Percentiles rank a stretch among this genome's conserved stretches.
Conservation (phyloP, 1,284 basidiomycete genomes). For the Trichosporon sp. region DNA sequence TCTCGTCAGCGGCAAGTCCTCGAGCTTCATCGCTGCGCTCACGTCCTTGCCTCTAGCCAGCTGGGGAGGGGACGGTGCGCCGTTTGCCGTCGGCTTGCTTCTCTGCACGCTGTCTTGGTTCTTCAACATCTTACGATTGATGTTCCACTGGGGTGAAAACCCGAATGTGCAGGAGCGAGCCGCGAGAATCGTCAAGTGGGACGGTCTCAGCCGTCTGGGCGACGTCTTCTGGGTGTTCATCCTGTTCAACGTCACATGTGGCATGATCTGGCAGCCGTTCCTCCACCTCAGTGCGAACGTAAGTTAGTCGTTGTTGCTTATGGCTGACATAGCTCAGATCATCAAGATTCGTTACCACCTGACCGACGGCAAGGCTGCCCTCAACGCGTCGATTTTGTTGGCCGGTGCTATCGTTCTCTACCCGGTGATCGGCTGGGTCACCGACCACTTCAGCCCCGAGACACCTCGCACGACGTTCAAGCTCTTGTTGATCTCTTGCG, state of each 20-base stretch:
- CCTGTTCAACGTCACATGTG: slow-evolving; percentile 61
- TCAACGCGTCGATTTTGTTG: slow-evolving; percentile 65
- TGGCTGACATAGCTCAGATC: slow-evolving; percentile 7
- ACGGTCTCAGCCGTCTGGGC: slow-evolving; percentile 54
- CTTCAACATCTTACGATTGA: slow-evolving; percentile 66
- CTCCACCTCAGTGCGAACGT: slow-evolving; percentile 72
- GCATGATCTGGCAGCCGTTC: slow-evolving; percentile 73
- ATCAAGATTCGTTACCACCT: slow-evolving; percentile 64
- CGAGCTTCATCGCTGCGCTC: slow-evolving; percentile 68
- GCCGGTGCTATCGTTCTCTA: slow-evolving; percentile 70
- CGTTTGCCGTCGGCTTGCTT: slow-evolving; percentile 65
- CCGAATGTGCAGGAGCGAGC: not conserved
- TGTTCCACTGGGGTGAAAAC: slow-evolving; percentile 58
- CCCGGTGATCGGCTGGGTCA: slow-evolving; percentile 60
- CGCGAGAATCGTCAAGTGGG: slow-evolving; percentile 21
- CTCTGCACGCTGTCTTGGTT: slow-evolving; percentile 62
- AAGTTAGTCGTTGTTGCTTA: not conserved
- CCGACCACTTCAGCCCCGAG: slow-evolving; percentile 42
- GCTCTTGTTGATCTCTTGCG: slow-evolving; percentile 59
- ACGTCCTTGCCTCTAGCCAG: slow-evolving; percentile 53
- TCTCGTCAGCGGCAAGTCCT: slow-evolving; percentile 68
- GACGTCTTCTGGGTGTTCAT: slow-evolving; percentile 74
- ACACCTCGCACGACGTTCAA: slow-evolving; percentile 53
- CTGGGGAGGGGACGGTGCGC: slow-evolving; percentile 61
- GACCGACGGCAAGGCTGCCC: slow-evolving; percentile 60